Conservation (phyloP, 2,329 filamentous ascomycete genomes). For the Pseudocercospora fuligena region DNA sequence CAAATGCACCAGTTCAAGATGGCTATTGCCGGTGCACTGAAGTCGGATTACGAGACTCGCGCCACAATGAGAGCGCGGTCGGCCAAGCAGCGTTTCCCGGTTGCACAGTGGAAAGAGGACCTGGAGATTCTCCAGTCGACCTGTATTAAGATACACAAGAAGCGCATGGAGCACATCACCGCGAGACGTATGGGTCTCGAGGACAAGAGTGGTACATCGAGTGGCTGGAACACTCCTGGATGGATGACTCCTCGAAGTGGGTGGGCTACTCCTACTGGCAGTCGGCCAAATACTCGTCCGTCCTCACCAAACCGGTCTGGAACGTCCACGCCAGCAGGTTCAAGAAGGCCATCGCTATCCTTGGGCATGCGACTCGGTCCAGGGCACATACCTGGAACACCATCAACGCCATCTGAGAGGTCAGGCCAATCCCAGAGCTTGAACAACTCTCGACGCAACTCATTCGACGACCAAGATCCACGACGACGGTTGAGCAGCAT, state of each 20-base stretch:
- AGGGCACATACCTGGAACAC: constrained; percentile 34
- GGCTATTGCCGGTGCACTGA: constrained; percentile 63
- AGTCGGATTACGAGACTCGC: constrained; percentile 58
- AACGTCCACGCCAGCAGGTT: constrained; percentile 31
- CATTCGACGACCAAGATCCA: constrained; percentile 30
- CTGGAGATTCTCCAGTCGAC: constrained; percentile 65
- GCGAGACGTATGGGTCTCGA: constrained; percentile 39
- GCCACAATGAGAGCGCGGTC: constrained; percentile 67
- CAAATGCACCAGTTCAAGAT: constrained; percentile 66
- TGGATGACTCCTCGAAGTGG: constrained; percentile 50
- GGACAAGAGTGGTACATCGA: constrained; percentile 36
- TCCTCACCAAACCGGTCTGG: constrained; percentile 40
- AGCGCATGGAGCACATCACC: constrained; percentile 48
- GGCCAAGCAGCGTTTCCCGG: constrained; percentile 68
- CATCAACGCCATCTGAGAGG: constrained; percentile 20
- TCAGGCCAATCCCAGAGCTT: constrained; percentile 16
- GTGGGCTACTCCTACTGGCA: constrained; percentile 43
- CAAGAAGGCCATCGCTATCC: constrained; percentile 32
- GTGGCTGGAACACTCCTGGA: constrained; percentile 43
- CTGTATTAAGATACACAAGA: constrained; percentile 62
- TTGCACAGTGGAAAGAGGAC: constrained; percentile 67
- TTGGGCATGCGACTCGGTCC: constrained; percentile 39
- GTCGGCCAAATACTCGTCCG: constrained; percentile 38
- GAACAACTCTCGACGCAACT: constrained; percentile 34
- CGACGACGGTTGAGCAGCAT: constrained; percentile 31